phyloP scores from a whole-genome alignment of 306 rosid genomes.

The Lathyrus tuberosus region DNA sequence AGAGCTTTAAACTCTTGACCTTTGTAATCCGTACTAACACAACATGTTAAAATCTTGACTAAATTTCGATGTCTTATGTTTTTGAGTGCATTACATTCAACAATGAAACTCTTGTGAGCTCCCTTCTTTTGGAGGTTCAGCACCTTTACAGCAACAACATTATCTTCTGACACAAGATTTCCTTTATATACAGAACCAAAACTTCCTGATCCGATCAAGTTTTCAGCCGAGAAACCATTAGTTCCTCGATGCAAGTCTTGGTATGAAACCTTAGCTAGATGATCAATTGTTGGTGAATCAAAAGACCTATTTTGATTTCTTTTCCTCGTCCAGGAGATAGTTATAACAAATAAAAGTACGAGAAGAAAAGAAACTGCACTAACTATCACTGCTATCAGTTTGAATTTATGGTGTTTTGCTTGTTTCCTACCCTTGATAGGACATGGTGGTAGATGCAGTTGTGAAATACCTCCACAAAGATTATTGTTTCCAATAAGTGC shows the following conservation, averaged over 20 bases:
- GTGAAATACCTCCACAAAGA: conserved; percentile 33
- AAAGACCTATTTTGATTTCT: not conserved
- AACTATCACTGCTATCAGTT: not conserved
- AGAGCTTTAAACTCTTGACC: conserved; percentile 40
- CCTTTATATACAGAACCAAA: conserved; percentile 10
- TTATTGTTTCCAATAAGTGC: conserved; percentile 19
- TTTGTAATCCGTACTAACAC: conserved; percentile 7
- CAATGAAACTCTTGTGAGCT: conserved; percentile 32
- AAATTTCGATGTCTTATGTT: conserved; percentile 29
- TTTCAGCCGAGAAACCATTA: not conserved
- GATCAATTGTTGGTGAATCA: conserved; percentile 1
- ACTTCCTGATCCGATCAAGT: conserved; percentile 23
- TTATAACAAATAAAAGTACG: not conserved
- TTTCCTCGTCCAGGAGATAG: conserved; percentile 15
- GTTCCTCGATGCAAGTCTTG: conserved; percentile 23
- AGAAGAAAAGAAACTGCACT: conserved; percentile 4
- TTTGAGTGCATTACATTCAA: conserved; percentile 31
- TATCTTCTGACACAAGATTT: conserved; percentile 9
- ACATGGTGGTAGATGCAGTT: conserved; percentile 31
- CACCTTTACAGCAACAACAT: conserved; percentile 33
- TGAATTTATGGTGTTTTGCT: not conserved
- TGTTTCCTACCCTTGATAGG: not conserved
- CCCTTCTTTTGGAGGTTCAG: conserved; percentile 31
- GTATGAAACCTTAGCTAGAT: conserved; percentile 25
- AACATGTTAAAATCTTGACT: conserved; percentile 30